Evolutionary conservation across 331 rosid genomes (phyloP).

Genomic region (Acacia concinna): DNA sequence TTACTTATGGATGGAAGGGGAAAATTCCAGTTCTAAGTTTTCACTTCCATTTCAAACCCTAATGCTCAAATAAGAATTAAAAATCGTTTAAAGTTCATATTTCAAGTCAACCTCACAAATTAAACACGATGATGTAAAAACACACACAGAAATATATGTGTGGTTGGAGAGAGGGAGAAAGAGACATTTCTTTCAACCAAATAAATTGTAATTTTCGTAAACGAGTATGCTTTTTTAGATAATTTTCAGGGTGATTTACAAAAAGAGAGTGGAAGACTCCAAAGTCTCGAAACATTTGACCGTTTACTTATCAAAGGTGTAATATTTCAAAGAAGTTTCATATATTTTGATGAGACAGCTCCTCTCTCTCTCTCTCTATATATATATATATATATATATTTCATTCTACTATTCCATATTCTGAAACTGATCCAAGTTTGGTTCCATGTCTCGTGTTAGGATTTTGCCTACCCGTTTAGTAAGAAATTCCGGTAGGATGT

Average conservation of each 20-base stretch:
- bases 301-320: conserved; percentile 13
- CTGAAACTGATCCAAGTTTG: neutral
- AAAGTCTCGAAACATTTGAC: conserved; percentile 2
- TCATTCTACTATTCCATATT: too few relatives aligned
- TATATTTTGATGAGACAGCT: neutral
- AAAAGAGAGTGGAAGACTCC: neutral
- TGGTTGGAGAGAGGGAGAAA: too few relatives aligned
- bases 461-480: neutral
- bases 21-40: too few relatives aligned
- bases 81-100: neutral
- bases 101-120: neutral
- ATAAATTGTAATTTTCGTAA: neutral
- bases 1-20: neutral
- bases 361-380: too few relatives aligned
- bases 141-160: too few relatives aligned
- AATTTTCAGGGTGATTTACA: neutral
- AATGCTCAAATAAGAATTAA: neutral
- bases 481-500: too few relatives aligned
- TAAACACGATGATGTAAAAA: neutral
- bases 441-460: neutral
- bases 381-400: too few relatives aligned
- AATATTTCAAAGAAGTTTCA: neutral
- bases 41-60: neutral
- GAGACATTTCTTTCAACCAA: neutral
- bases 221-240: neutral